Evolutionary conservation across 768 basidiomycete species (phyloP).

Genomic region (Candolleomyces efflorescens): DNA sequence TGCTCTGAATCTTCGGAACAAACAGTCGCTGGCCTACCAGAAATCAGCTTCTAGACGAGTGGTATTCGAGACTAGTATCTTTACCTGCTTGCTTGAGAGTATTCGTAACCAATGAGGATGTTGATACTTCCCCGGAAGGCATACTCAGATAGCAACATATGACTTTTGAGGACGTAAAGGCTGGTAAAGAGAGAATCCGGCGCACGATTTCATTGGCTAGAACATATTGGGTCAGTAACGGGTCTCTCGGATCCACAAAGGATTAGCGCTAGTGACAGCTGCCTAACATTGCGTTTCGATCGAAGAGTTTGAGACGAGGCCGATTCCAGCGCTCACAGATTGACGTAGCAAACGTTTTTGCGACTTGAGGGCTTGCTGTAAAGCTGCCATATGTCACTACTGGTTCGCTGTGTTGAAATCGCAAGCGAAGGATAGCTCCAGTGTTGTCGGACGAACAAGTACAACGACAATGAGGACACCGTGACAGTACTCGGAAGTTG

Average conservation of each 20-base stretch:
- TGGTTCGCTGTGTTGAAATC: too few species aligned
- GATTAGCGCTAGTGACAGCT: not conserved
- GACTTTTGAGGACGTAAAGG: conserved; percentile 43
- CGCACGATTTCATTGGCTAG: conserved; percentile 32
- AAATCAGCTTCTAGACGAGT: not conserved
- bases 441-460: not conserved
- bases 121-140: conserved; percentile 69
- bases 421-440: too few species aligned
- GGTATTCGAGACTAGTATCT: conserved; percentile 12
- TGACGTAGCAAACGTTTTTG: conserved; percentile 59
- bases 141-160: conserved; percentile 80
- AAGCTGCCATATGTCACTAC: conserved; percentile 7
- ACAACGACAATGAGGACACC: too few species aligned
- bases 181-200: conserved; percentile 46
- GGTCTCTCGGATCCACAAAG: not conserved
- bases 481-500: too few species aligned
- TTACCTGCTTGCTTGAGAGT: conserved; percentile 51
- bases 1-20: conserved; percentile 58
- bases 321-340: conserved; percentile 40
- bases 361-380: not conserved
- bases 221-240: conserved; percentile 3
- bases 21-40: conserved; percentile 60
- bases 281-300: conserved; percentile 59
- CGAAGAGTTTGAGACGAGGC: conserved; percentile 35
- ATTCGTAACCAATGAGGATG: conserved; percentile 42